phyloP scores from a whole-genome alignment of 352 stramenopile genomes.

The Phytophthora litchii region DNA sequence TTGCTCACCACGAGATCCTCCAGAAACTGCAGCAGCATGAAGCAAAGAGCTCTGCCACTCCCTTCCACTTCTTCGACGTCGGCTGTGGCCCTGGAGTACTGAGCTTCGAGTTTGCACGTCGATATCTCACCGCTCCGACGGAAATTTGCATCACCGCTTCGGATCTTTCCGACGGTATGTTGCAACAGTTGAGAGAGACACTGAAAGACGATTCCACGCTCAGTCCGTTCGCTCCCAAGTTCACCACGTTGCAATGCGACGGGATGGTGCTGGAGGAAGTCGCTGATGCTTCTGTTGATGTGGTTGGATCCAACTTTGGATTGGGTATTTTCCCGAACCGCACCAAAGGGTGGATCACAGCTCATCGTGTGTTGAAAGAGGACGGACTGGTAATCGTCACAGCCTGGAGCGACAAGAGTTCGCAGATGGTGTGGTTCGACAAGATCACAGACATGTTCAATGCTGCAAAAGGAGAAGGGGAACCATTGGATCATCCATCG shows the following conservation, averaged over 20 bases:
- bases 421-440: constrained; percentile 45
- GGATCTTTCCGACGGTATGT: constrained; percentile 50
- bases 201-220: constrained; percentile 27
- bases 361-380: constrained; percentile 45
- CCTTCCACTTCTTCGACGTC: constrained; percentile 46
- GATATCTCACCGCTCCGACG: constrained; percentile 21
- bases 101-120: constrained; percentile 45
- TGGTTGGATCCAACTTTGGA: constrained; percentile 51
- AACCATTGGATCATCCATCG: constrained; percentile 12
- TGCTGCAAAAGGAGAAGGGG: constrained; percentile 15
- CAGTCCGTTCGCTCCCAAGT: constrained; percentile 21
- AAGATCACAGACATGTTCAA: constrained; percentile 39
- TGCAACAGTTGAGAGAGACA: constrained; percentile 34
- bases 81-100: constrained; percentile 39
- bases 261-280: constrained; percentile 42
- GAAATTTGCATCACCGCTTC: constrained; percentile 43
- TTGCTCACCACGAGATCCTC: constrained; percentile 33
- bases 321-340: constrained; percentile 52
- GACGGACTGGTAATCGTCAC: constrained; percentile 49
- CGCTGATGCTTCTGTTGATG: constrained; percentile 36
- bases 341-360: constrained; percentile 31
- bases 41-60: constrained; percentile 1
- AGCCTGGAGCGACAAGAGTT: constrained; percentile 44
- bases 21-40: constrained; percentile 27
- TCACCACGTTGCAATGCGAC: constrained; percentile 50